Conservation (phyloP, 2,329 filamentous ascomycete genomes). For the Stylonectria norvegica region DNA sequence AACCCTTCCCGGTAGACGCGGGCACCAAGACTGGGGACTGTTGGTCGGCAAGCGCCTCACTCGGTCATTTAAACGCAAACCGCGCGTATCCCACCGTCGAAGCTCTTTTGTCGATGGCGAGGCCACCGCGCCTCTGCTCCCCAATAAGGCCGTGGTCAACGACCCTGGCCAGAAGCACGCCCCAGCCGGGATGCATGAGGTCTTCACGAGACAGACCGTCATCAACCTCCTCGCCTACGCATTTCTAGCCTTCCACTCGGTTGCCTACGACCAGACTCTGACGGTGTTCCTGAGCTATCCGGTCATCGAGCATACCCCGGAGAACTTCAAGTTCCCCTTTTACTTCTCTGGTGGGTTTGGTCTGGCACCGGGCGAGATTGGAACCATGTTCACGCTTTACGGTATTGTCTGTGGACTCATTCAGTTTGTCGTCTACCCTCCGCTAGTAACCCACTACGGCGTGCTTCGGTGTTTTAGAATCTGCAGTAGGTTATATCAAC, state of each 20-base stretch:
- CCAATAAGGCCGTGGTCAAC: slow-evolving; percentile 30
- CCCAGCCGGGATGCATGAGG: slow-evolving; percentile 51
- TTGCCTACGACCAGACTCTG: slow-evolving; percentile 83
- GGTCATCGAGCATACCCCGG: slow-evolving; percentile 50
- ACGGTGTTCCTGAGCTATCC: slow-evolving; percentile 86
- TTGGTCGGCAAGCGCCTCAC: slow-evolving; percentile 66
- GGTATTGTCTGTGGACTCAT: slow-evolving; percentile 74
- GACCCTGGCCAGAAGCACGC: slow-evolving; percentile 12
- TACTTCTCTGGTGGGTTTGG: slow-evolving; percentile 83
- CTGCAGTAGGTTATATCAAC: slow-evolving; percentile 42
- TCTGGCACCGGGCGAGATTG: slow-evolving; percentile 68
- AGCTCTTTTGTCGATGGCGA: slow-evolving; percentile 54
- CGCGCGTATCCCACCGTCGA: slow-evolving; percentile 34
- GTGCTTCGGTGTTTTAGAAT: slow-evolving; percentile 69
- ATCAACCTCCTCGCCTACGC: slow-evolving; percentile 77
- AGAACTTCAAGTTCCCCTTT: slow-evolving; percentile 66
- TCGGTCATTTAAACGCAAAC: slow-evolving; percentile 31
- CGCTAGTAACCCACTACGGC: slow-evolving; percentile 68
- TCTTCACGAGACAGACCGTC: slow-evolving; percentile 70
- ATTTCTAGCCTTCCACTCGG: slow-evolving; percentile 74
- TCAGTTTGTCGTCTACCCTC: slow-evolving; percentile 84
- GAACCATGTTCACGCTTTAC: slow-evolving; percentile 80
- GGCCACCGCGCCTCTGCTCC: slow-evolving; percentile 53
- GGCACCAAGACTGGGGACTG: slow-evolving; percentile 71
- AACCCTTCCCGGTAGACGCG: slow-evolving; percentile 70